Evolutionary conservation across 306 rosid species (phyloP).

Genomic region (Phaseolus lunatus): DNA sequence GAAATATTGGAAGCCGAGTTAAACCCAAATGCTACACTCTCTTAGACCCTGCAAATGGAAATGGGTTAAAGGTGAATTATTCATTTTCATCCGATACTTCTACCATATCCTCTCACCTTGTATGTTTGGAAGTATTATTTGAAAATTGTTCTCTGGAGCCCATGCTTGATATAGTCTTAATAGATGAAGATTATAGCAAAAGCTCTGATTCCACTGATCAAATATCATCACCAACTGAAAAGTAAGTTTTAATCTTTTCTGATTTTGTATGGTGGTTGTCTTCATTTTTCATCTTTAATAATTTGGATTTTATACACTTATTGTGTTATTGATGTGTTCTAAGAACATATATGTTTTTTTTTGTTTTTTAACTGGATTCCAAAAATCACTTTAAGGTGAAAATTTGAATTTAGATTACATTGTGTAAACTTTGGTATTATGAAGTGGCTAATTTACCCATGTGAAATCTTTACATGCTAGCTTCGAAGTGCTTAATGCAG

Average conservation of each 20-base stretch:
- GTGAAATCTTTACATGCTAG: slow-evolving; percentile 27
- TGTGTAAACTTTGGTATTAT: slow-evolving; percentile 35
- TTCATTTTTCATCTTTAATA: slow-evolving; percentile 26
- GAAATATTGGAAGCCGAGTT: slow-evolving; percentile 68
- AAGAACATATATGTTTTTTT: not conserved
- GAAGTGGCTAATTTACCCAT: slow-evolving; percentile 13
- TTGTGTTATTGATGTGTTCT: slow-evolving; percentile 31
- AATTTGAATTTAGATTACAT: slow-evolving; percentile 31
- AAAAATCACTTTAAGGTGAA: slow-evolving; percentile 10
- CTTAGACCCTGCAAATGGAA: slow-evolving; percentile 82
- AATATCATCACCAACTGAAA: slow-evolving; percentile 54
- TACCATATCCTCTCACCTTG: slow-evolving; percentile 76
- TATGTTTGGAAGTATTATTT: slow-evolving; percentile 73
- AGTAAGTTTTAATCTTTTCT: slow-evolving; percentile 55
- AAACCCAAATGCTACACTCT: slow-evolving; percentile 76
- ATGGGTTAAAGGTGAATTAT: slow-evolving; percentile 88
- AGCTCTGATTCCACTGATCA: slow-evolving; percentile 60
- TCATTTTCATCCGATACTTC: slow-evolving; percentile 82
- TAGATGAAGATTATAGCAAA: slow-evolving; percentile 70
- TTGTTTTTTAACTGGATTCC: not conserved
- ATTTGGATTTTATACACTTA: slow-evolving; percentile 12
- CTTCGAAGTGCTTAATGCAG: slow-evolving; percentile 40
- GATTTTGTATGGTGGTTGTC: slow-evolving; percentile 5
- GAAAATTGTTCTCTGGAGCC: slow-evolving; percentile 79
- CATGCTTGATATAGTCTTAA: slow-evolving; percentile 67